phyloP scores from a whole-genome alignment of 1,284 basidiomycete genomes.

The Ceratobasidium sp. region DNA sequence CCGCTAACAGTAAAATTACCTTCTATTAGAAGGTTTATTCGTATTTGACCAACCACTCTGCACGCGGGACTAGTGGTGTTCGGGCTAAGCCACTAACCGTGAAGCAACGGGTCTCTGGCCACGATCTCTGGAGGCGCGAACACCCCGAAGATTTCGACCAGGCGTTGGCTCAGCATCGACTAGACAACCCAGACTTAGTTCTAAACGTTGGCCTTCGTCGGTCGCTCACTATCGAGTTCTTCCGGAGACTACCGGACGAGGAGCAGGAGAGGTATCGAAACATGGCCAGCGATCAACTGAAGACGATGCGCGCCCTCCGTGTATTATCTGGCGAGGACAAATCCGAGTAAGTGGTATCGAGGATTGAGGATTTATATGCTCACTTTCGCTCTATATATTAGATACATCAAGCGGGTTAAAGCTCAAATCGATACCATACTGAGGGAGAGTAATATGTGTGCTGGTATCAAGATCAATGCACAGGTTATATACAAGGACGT shows the following conservation, averaged over 20 bases:
- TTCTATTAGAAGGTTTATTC: neutral
- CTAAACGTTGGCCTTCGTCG: neutral
- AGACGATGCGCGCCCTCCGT: neutral
- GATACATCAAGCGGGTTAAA: neutral
- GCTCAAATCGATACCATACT: neutral
- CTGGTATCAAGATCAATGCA: conserved; percentile 4
- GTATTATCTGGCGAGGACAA: no score
- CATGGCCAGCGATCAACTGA: neutral
- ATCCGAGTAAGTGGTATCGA: no score
- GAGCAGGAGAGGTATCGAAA: neutral
- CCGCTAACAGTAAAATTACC: no score
- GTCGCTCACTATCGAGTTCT: neutral
- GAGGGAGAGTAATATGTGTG: neutral
- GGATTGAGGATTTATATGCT: neutral
- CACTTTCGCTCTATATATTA: neutral
- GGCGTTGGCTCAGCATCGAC: neutral
- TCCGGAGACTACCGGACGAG: neutral
- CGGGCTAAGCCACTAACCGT: neutral
- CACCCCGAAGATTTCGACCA: neutral
- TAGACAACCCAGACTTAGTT: neutral
- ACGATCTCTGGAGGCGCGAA: neutral
- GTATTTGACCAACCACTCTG: neutral
- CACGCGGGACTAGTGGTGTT: neutral
- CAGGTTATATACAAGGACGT: neutral
- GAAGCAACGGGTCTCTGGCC: neutral